These are phyloP conservation scores for Stereum hirsutum DNA, from an alignment of 1,284 basidiomycete genomes.

Conservation along the genomic window DNA sequence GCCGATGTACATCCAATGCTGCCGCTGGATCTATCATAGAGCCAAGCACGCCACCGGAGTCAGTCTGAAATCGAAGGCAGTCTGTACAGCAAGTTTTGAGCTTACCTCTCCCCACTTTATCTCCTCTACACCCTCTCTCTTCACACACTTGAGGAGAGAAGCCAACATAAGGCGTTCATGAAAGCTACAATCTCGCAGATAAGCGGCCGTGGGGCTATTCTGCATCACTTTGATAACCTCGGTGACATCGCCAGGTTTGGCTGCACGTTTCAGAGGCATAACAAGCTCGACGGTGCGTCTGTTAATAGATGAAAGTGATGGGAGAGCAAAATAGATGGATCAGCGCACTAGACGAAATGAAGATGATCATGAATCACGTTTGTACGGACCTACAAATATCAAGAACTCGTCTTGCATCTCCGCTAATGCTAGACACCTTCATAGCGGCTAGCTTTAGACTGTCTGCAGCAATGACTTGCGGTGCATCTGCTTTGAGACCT, in stretches of 20 bases:
- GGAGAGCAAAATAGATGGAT: neutral
- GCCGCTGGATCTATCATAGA: conserved; percentile 44
- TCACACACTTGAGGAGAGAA: conserved; percentile 76
- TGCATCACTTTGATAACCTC: conserved; percentile 87
- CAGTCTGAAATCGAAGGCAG: conserved; percentile 3
- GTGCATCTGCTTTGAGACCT: conserved; percentile 28
- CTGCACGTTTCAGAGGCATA: conserved; percentile 39
- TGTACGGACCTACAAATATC: conserved; percentile 76
- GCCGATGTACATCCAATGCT: conserved; percentile 56
- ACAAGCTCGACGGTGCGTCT: conserved; percentile 85
- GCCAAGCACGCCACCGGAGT: neutral
- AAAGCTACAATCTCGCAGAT: conserved; percentile 71
- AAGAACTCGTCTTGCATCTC: conserved; percentile 89
- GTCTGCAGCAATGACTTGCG: conserved; percentile 61
- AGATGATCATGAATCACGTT: neutral
- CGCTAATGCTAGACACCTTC: conserved; percentile 88
- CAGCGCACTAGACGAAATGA: neutral
- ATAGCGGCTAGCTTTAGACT: conserved; percentile 87
- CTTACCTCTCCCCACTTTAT: conserved; percentile 76
- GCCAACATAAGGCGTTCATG: conserved; percentile 90
- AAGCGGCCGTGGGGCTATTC: conserved; percentile 82
- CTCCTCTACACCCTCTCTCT: conserved; percentile 81
- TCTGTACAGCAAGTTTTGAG: too few species aligned
- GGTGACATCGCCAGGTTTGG: conserved; percentile 68
- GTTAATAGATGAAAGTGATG: neutral